These are phyloP conservation scores for Juglanconis sp. DNA, from an alignment of 2,329 filamentous ascomycete species.

Conservation along the genomic window DNA sequence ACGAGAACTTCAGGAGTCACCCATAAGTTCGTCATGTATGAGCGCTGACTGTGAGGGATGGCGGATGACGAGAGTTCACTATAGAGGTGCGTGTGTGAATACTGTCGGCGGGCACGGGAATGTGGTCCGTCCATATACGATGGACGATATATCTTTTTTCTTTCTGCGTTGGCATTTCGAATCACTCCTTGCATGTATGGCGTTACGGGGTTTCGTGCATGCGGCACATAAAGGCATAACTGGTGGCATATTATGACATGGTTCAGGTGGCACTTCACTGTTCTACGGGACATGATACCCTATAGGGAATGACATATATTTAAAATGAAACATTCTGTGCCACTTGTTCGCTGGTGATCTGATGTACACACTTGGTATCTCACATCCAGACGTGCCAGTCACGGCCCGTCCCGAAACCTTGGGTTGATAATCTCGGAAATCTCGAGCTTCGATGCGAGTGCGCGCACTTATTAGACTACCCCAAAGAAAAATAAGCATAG, in stretches of 20 bases:
- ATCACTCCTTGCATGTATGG: slow-evolving; percentile 15
- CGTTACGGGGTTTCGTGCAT: slow-evolving; percentile 7
- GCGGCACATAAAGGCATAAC: background rate
- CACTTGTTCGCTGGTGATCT: background rate
- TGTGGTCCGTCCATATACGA: background rate
- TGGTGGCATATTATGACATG: slow-evolving; percentile 1
- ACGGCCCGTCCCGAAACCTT: background rate
- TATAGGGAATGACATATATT: slow-evolving; percentile 4
- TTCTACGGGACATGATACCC: slow-evolving; percentile 17
- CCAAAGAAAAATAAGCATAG: background rate
- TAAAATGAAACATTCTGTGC: background rate
- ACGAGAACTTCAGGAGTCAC: slow-evolving; percentile 7
- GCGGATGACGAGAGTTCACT: background rate
- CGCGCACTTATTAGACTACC: background rate
- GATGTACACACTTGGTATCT: background rate
- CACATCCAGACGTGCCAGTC: background rate
- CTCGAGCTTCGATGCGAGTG: background rate
- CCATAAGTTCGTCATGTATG: background rate
- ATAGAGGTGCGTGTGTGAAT: background rate
- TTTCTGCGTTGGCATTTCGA: background rate
- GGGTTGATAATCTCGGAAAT: background rate
- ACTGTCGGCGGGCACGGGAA: background rate
- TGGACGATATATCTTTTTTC: background rate
- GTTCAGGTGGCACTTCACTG: slow-evolving; percentile 11
- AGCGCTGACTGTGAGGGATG: background rate